Percentiles rank a stretch among this genome's conserved stretches.
These are phyloP conservation scores for Dendrobium catenatum DNA, from an alignment of 106 monocot species.

Conservation along the genomic window DNA sequence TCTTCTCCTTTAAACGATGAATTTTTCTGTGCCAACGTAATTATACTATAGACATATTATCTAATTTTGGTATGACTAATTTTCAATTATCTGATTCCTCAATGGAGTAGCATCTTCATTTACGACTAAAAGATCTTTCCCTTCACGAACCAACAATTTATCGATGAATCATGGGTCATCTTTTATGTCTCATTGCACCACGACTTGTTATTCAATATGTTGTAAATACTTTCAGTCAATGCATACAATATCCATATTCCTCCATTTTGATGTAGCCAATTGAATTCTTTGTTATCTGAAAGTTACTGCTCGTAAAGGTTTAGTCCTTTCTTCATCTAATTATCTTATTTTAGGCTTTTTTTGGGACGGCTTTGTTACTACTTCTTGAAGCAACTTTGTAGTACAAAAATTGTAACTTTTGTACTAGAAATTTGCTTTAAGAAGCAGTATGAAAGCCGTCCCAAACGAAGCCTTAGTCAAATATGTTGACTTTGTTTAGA, in stretches of 20 bases:
- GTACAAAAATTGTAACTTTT: too few species aligned
- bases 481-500: background rate
- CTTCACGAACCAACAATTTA: background rate
- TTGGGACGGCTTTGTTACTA: too few species aligned
- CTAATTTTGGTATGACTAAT: background rate
- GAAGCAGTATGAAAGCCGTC: too few species aligned
- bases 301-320: conserved; percentile 3
- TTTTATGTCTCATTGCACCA: conserved; percentile 4
- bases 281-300: conserved; percentile 3
- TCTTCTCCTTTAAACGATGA: background rate
- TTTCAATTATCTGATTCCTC: background rate
- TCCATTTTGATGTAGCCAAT: conserved; percentile 3
- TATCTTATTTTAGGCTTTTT: background rate
- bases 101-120: conserved; percentile 4
- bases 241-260: conserved; percentile 8
- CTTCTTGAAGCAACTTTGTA: too few species aligned
- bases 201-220: conserved; percentile 7
- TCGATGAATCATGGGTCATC: background rate
- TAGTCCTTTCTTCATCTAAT: conserved; percentile 5
- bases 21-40: background rate
- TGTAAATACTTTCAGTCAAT: conserved; percentile 8
- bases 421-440: too few species aligned
- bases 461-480: too few species aligned
- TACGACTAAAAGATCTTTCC: background rate
- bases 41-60: background rate